These are phyloP conservation scores for Globisporangium middletonii DNA, from an alignment of 352 stramenopile species.

Conservation along the genomic window DNA sequence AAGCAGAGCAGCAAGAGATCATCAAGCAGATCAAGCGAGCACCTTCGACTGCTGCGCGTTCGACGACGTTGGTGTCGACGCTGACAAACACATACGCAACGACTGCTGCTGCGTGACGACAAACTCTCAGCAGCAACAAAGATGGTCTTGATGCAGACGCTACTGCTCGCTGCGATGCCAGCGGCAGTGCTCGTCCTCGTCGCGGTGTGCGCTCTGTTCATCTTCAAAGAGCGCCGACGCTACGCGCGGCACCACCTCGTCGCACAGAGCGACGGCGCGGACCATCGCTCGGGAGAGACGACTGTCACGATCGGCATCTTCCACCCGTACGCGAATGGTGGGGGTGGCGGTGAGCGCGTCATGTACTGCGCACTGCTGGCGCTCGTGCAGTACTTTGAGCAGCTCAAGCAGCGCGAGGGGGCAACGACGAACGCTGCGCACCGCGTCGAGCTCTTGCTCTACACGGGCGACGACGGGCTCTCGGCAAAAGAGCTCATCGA, in stretches of 20 bases:
- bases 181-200: slow-evolving; percentile 15
- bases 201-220: slow-evolving; percentile 18
- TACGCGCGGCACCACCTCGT: slow-evolving; percentile 27
- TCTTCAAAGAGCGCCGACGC: slow-evolving; percentile 35
- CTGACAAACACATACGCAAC: no score
- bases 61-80: no score
- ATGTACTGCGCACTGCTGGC: slow-evolving; percentile 95
- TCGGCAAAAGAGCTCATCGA: slow-evolving; percentile 61
- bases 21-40: no score
- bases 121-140: no score
- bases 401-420: slow-evolving; percentile 6
- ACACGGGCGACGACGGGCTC: slow-evolving; percentile 73
- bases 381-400: slow-evolving; percentile 52
- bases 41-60: no score
- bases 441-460: slow-evolving; percentile 48
- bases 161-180: slow-evolving; percentile 15
- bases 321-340: slow-evolving; percentile 93
- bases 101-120: no score
- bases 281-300: slow-evolving; percentile 7
- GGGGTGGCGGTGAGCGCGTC: slow-evolving; percentile 97
- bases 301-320: slow-evolving; percentile 86
- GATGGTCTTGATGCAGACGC: slow-evolving; percentile 7
- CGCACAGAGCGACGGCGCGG: slow-evolving; percentile 12
- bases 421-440: background rate
- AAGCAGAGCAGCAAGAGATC: no score